Percentiles rank a stretch among this genome's conserved stretches.
Evolutionary conservation across 148 eudicot genomes (phyloP).

Genomic region (Vaccinium macrocarpon): DNA sequence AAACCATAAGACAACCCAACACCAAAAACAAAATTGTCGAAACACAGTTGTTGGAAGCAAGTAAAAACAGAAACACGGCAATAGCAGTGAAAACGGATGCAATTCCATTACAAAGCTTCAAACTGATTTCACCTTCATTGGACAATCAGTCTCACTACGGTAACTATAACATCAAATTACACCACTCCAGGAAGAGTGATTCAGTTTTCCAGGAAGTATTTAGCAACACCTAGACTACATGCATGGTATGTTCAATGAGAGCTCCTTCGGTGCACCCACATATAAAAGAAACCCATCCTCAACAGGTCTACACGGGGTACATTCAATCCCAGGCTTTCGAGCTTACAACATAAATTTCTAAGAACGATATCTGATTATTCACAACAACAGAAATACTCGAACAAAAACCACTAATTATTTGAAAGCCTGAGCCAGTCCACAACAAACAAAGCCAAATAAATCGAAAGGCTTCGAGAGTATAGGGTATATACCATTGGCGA

Average conservation of each 20-base stretch:
- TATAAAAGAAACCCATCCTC: neutral
- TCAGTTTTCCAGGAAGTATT: neutral
- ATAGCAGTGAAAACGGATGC: neutral
- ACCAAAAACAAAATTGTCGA: neutral
- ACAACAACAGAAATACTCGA: neutral
- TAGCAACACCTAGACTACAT: neutral
- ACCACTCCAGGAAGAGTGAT: neutral
- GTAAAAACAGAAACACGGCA: neutral
- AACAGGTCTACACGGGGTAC: neutral
- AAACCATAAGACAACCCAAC: neutral
- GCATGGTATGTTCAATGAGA: neutral
- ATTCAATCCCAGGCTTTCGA: slow-evolving; percentile 3
- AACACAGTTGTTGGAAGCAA: neutral
- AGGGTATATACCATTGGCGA: neutral
- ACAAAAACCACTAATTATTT: neutral
- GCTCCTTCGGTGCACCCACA: slow-evolving; percentile 13
- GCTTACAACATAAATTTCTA: neutral
- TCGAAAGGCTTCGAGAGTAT: neutral
- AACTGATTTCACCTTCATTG: slow-evolving; percentile 6
- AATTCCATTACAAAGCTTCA: neutral
- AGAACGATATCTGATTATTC: neutral
- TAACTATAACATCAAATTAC: neutral
- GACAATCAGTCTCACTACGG: neutral
- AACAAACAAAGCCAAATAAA: neutral
- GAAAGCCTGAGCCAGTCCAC: neutral